Percentiles rank a stretch among this genome's conserved stretches.
Evolutionary conservation across 306 rosid species (phyloP).

Genomic region (Prunus mongolica): DNA sequence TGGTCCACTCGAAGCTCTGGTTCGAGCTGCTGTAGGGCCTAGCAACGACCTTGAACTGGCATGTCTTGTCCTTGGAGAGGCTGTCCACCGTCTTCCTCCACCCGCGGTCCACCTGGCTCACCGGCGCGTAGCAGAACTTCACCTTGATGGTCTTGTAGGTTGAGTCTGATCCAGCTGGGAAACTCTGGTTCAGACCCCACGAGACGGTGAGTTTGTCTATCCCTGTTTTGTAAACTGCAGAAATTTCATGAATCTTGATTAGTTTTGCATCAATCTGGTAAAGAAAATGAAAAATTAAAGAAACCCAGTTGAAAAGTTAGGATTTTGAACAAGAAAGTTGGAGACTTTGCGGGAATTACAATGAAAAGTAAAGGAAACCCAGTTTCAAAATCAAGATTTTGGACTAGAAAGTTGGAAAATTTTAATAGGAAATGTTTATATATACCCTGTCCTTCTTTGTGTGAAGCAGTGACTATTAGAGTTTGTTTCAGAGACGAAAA

Average conservation of each 20-base stretch:
- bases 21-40: conserved; percentile 52
- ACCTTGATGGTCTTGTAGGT: conserved; percentile 58
- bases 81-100: conserved; percentile 87
- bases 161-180: conserved; percentile 52
- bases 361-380: not conserved
- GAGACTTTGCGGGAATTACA: not conserved
- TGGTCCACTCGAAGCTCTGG: conserved; percentile 42
- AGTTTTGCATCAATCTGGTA: not conserved
- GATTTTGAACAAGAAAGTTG: not conserved
- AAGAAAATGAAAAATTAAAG: not conserved
- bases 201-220: conserved; percentile 52
- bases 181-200: conserved; percentile 56
- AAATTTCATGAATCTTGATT: not conserved
- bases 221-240: conserved; percentile 69
- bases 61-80: conserved; percentile 71
- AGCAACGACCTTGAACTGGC: conserved; percentile 45
- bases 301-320: not conserved
- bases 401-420: not conserved
- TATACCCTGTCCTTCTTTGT: conserved; percentile 57
- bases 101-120: conserved; percentile 74
- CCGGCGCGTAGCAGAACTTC: conserved; percentile 74
- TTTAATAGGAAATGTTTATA: not conserved
- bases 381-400: not conserved
- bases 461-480: conserved; percentile 66
- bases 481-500: conserved; percentile 53